phyloP scores from a whole-genome alignment of 257 asterid species.

The Knoxia roxburghii region DNA sequence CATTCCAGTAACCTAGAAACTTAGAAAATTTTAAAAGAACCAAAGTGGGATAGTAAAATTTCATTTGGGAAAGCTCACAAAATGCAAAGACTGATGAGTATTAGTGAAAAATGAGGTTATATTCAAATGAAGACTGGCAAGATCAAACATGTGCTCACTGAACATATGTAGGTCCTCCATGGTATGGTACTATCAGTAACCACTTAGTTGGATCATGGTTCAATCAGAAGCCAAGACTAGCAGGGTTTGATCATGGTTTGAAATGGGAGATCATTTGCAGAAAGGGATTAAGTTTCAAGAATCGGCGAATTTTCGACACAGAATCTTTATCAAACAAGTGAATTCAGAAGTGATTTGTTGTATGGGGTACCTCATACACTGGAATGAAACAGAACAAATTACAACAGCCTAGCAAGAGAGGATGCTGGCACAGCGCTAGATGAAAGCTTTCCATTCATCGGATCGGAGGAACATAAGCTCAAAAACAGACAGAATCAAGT shows the following conservation, averaged over 20 bases:
- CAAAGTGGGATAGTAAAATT: background rate
- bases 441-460: slow-evolving; percentile 1
- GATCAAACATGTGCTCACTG: background rate
- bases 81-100: background rate
- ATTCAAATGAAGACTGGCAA: background rate
- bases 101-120: too few species aligned
- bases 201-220: too few species aligned
- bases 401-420: slow-evolving; percentile 7
- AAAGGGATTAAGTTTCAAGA: background rate
- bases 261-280: background rate
- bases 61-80: background rate
- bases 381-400: background rate
- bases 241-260: background rate
- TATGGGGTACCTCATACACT: background rate
- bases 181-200: too few species aligned
- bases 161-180: too few species aligned
- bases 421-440: background rate
- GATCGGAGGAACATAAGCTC: slow-evolving; percentile 5
- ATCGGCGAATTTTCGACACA: background rate
- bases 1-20: background rate
- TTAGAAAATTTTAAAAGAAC: background rate
- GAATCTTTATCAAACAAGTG: background rate
- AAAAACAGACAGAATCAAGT: slow-evolving; percentile 4
- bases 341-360: background rate
- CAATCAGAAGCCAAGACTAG: background rate